Evolutionary conservation across 768 basidiomycete genomes (phyloP).

Genomic region (Harrya chromipes): DNA sequence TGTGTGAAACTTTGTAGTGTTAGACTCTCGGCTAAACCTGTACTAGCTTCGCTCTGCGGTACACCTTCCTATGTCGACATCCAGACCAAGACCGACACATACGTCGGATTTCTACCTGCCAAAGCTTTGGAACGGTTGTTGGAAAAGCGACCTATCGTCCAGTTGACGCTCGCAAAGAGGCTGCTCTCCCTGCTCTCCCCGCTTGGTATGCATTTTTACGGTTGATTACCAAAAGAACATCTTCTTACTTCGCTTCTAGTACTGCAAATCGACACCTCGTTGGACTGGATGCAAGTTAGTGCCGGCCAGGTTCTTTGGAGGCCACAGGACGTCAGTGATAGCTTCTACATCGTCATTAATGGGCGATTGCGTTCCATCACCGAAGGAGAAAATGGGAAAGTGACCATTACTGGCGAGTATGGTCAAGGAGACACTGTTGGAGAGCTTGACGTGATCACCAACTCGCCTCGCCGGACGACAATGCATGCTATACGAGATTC

Average conservation of each 20-base stretch:
- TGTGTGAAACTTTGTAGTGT: slow-evolving; percentile 30
- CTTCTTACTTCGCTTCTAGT: slow-evolving; percentile 46
- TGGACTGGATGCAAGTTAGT: slow-evolving; percentile 98
- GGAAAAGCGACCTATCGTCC: slow-evolving; percentile 92
- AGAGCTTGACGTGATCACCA: slow-evolving; percentile 96
- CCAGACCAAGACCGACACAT: slow-evolving; percentile 95
- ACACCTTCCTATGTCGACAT: slow-evolving; percentile 97
- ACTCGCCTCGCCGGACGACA: slow-evolving; percentile 79
- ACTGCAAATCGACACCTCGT: slow-evolving; percentile 91
- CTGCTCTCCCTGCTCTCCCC: slow-evolving; percentile 93
- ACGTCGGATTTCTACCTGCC: slow-evolving; percentile 91
- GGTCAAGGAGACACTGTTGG: slow-evolving; percentile 98
- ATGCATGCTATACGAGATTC: slow-evolving; percentile 98
- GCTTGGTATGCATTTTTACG: slow-evolving; percentile 51
- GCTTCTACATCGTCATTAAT: slow-evolving; percentile 98
- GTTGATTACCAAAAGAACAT: not conserved
- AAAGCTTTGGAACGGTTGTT: slow-evolving; percentile 85
- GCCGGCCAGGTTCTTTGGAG: slow-evolving; percentile 96
- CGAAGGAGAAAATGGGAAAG: slow-evolving; percentile 72
- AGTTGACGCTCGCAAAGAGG: slow-evolving; percentile 94
- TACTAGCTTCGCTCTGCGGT: slow-evolving; percentile 78
- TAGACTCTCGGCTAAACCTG: slow-evolving; percentile 1
- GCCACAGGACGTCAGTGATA: slow-evolving; percentile 85
- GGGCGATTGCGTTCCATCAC: slow-evolving; percentile 90
- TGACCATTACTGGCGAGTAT: slow-evolving; percentile 87